Evolutionary conservation across 495 filamentous ascomycete genomes (phyloP), one percentile per base, ranked within the genome.

Genomic region (Neurospora sublineolata): DNA sequence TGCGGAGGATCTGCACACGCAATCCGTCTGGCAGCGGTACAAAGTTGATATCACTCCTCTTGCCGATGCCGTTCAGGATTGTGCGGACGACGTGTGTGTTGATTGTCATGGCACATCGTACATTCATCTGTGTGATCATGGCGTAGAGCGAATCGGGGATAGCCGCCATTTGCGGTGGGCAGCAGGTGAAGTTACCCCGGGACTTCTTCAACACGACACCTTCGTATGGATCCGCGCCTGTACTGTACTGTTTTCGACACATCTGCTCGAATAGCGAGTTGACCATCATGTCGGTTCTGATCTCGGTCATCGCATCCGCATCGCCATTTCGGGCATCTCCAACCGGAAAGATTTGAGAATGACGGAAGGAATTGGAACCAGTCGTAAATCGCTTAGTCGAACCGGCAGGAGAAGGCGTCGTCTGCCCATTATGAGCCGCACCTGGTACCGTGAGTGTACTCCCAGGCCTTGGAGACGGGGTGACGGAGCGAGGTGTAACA

Each of bases 211-310:
- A 74, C 23, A 90, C 82, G 10, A 87, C 86, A 27, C 89, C 89
- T 76, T 91, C 87, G 9, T 84, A 87, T 11, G 83, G 81, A 23
- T 82, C 77, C 52, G 79, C 72, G 20, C 84, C 84, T n/a, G 81
- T 82, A 0, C 84, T 83, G 84, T 89, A 90, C 71, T 88, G 80
- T 69, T 80, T 83, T 74, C 88, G 86, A 70, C 84, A 75, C 72
- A 89, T 89, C 73, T 87, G 84, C 71, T 88, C 84, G 73, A 87
- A 84, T n/a, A 91, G 79, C 82, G 84, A 89, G 70, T 86, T 86
- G 73, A 87, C 86, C 82, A 88, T 86, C 70, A 91, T 84, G 75
- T 88, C 85, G 70, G 75, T 78, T 76, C 87, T 87, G 73, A 89
- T 84, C 68, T 88, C 83, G 46, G 79, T 73, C 36, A 89, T 76